Evolutionary conservation across 2,329 filamentous ascomycete genomes (phyloP).

Genomic region (Colletotrichum eleusines): DNA sequence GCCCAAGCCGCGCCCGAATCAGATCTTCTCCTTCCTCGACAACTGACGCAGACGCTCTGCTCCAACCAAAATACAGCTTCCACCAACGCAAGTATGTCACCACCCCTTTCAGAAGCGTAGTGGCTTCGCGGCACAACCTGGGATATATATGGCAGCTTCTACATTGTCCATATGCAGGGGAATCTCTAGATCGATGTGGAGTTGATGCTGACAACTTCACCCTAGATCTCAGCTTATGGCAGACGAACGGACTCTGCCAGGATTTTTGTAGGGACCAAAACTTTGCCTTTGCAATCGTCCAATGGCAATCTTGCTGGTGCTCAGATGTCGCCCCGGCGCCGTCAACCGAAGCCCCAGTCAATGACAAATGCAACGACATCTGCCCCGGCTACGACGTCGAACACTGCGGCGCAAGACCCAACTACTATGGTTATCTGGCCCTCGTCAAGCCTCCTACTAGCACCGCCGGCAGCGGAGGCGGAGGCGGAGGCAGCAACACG

Average conservation of each 20-base stretch:
- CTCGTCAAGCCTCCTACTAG: slow-evolving; percentile 67
- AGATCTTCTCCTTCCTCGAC: slow-evolving; percentile 39
- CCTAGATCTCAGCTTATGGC: slow-evolving; percentile 67
- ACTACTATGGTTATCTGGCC: slow-evolving; percentile 74
- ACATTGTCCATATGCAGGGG: no score
- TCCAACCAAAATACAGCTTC: slow-evolving; percentile 54
- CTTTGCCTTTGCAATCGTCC: slow-evolving; percentile 77
- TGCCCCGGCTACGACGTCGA: slow-evolving; percentile 78
- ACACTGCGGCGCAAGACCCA: slow-evolving; percentile 66
- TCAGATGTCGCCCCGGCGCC: slow-evolving; percentile 73
- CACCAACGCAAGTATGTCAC: slow-evolving; percentile 49
- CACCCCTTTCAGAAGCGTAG: not conserved
- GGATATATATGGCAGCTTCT: not conserved
- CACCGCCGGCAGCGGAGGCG: slow-evolving; percentile 53
- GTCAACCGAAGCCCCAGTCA: slow-evolving; percentile 48
- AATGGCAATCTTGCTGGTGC: slow-evolving; percentile 78
- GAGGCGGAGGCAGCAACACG: slow-evolving; percentile 30
- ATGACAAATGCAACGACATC: slow-evolving; percentile 63
- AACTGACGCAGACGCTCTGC: slow-evolving; percentile 48
- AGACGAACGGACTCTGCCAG: slow-evolving; percentile 78
- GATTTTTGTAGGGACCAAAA: slow-evolving; percentile 64
- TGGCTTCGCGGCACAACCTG: not conserved
- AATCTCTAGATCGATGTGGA: not conserved
- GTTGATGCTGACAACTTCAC: slow-evolving; percentile 6
- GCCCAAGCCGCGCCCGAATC: slow-evolving; percentile 32